Percentiles rank a stretch among this genome's conserved stretches.
phyloP scores from a whole-genome alignment of 108 stramenopile genomes.

The Tribonema minus region DNA sequence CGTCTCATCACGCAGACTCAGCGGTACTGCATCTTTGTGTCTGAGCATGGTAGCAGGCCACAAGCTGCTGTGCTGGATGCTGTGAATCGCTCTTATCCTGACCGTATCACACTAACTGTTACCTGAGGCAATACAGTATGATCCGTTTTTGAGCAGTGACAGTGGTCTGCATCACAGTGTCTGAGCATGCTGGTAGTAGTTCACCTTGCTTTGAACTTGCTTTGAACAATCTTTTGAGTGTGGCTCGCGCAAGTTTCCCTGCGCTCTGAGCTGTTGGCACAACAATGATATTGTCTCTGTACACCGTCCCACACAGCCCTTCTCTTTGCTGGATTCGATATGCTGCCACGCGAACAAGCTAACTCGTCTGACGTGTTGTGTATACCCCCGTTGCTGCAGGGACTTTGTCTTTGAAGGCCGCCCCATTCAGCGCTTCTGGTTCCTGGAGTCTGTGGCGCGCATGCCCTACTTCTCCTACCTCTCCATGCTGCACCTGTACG shows the following conservation, averaged over 20 bases:
- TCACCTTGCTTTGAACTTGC: no score
- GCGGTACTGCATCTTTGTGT: no score
- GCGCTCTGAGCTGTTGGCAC: neutral
- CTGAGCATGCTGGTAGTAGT: constrained; percentile 14
- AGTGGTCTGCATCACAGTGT: no score
- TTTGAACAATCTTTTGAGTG: no score
- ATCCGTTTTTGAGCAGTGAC: no score
- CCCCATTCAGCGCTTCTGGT: constrained; percentile 70
- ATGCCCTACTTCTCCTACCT: constrained; percentile 93
- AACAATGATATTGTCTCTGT: no score
- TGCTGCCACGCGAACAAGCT: no score
- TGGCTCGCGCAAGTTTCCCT: no score
- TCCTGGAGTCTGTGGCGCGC: constrained; percentile 85
- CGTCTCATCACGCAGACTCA: no score
- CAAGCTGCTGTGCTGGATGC: constrained; percentile 26
- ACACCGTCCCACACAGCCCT: no score
- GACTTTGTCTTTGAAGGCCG: constrained; percentile 24
- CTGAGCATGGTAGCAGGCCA: constrained; percentile 13
- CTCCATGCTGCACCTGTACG: constrained; percentile 81
- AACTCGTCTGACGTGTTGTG: neutral
- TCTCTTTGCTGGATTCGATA: neutral
- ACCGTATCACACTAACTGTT: no score
- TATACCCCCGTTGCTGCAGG: neutral
- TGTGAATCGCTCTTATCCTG: constrained; percentile 1
- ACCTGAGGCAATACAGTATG: no score